phyloP scores from a whole-genome alignment of 257 asterid species.

The Hygrophila difformis region DNA sequence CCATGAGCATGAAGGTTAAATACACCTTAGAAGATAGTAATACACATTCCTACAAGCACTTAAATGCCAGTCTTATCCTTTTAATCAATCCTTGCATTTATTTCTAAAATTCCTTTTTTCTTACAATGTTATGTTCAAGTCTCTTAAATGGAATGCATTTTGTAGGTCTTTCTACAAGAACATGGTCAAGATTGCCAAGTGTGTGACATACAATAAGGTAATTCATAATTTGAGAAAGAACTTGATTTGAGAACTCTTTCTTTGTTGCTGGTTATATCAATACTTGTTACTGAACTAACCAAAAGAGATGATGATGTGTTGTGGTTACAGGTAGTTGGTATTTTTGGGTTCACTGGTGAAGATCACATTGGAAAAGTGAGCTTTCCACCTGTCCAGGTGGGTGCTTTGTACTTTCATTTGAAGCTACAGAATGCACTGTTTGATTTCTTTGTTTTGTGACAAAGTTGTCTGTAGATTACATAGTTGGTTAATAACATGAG shows the following conservation, averaged over 20 bases:
- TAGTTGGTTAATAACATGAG: too few relatives aligned
- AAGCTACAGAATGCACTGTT: too few relatives aligned
- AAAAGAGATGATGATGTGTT: constrained; percentile 8
- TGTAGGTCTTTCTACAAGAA: constrained; percentile 84
- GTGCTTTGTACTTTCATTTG: too few relatives aligned
- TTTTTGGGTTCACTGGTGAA: constrained; percentile 91
- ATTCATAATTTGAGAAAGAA: constrained; percentile 4
- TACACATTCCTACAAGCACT: too few relatives aligned
- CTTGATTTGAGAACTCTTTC: not conserved
- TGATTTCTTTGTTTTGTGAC: too few relatives aligned
- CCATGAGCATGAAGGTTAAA: too few relatives aligned
- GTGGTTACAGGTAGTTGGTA: constrained; percentile 63
- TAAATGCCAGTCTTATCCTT: too few relatives aligned
- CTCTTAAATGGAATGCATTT: constrained; percentile 4
- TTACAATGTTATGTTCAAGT: constrained; percentile 3
- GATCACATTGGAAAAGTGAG: constrained; percentile 91
- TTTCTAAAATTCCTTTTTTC: constrained; percentile 2
- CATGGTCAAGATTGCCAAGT: constrained; percentile 72
- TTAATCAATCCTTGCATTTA: too few relatives aligned
- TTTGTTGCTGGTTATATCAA: not conserved
- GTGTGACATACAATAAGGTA: constrained; percentile 93
- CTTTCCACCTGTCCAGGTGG: constrained; percentile 96
- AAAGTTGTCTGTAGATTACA: too few relatives aligned
- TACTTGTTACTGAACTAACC: constrained; percentile 1
- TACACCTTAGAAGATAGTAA: too few relatives aligned